Percentiles rank a stretch among this genome's conserved stretches.
Conservation (phyloP, 805 yeast genomes). For the Ogataea philodendri region DNA sequence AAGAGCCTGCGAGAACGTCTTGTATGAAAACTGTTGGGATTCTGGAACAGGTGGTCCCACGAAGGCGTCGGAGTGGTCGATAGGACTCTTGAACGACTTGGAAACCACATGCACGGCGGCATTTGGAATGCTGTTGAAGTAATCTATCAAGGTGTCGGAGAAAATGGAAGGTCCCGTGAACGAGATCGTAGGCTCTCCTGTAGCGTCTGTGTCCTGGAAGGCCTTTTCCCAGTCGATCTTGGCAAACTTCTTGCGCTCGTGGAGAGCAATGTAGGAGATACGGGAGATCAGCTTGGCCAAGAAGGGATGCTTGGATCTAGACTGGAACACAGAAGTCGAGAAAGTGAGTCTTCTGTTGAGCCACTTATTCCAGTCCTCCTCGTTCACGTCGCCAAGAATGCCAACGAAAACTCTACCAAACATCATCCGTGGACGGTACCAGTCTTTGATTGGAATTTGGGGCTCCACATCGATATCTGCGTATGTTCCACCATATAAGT, state of each 20-base stretch:
- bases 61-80: conserved; percentile 5
- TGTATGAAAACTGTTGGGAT: conserved; percentile 20
- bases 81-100: conserved; percentile 9
- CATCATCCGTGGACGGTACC: conserved; percentile 22
- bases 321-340: conserved; percentile 22
- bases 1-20: conserved; percentile 19
- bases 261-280: conserved; percentile 21
- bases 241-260: conserved; percentile 11
- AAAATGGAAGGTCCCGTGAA: conserved; percentile 28
- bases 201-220: conserved; percentile 16
- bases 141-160: conserved; percentile 26
- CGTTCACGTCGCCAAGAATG: conserved; percentile 23
- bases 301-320: conserved; percentile 25
- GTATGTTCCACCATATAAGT: conserved; percentile 52
- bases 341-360: conserved; percentile 24
- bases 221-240: conserved; percentile 20
- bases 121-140: conserved; percentile 19
- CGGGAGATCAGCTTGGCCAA: conserved; percentile 27
- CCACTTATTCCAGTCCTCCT: conserved; percentile 16
- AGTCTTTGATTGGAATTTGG: conserved; percentile 36
- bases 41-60: conserved; percentile 21
- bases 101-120: conserved; percentile 14
- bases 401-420: conserved; percentile 22
- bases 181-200: conserved; percentile 22
- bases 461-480: conserved; percentile 53